Base-by-base conservation (phyloP, 805 yeast species). In the Hanseniaspora thailandica region DNA sequence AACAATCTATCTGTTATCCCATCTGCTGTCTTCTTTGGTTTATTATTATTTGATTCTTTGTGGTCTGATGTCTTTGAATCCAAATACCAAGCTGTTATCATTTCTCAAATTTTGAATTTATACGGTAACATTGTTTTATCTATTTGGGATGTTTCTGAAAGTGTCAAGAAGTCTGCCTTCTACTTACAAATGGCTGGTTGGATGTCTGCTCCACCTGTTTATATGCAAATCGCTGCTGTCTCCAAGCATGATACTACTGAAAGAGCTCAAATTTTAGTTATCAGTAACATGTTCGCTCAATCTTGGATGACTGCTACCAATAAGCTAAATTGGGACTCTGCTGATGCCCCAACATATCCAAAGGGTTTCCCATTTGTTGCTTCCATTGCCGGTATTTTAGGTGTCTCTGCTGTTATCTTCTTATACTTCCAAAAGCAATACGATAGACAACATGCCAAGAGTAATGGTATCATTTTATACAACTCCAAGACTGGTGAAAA, bases 111-210 rank as follows among this genome's bases (percentile, higher is more conserved):
- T 0, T 71, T 78, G 59, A 78, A 78, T 59, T 63, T 78, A 30
- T 63, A 71, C 4, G 80, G 81, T 17, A 75, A 76, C 56, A 66
- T 73, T 10, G 67, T 79, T 40, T 65, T 79, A 51, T 77, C 81
- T 2, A 74, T 71, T 9, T 79, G 84, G 83, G 46, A 43, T 46
- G 76, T 79, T 8, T 70, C 75, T 2, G 76, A 76, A 57, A 58
- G 71, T 8, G 79, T 78, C 5, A 78, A 76, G 59, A 77, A 82
- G 81, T 78, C 76, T 65, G 84, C 80, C 1, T 79, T 71, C 65
- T 70, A 76, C 59, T 62, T 77, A 39, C 79, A 75, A 56, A 78
- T 76, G 62, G 71, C 74, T 54, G 81, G 80, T 7, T 74, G 80
- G 76, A 78, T 82, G 10, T 75, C 74, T 73, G 81, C 83, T 1